These are phyloP conservation scores for Lactarius psammicola DNA, from an alignment of 768 basidiomycete genomes.

Conservation along the genomic window DNA sequence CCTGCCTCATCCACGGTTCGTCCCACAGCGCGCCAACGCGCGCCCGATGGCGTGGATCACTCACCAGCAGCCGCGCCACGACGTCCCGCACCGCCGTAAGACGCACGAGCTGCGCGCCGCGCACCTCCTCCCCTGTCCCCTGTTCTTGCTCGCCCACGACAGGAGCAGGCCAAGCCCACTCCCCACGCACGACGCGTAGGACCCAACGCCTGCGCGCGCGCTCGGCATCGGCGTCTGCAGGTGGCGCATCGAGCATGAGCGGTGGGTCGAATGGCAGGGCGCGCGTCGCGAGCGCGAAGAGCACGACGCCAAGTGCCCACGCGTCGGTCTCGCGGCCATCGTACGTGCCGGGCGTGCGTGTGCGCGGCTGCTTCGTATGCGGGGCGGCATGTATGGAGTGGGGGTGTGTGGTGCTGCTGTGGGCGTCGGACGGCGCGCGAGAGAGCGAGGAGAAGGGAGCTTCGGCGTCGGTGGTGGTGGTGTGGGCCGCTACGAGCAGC, in stretches of 20 bases:
- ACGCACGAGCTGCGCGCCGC: conserved; percentile 35
- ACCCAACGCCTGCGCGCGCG: background rate
- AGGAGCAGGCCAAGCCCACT: background rate
- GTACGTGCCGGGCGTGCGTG: conserved; percentile 50
- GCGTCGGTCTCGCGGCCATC: conserved; percentile 84
- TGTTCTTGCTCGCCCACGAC: conserved; percentile 3
- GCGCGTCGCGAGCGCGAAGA: no score
- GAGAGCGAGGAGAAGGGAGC: conserved; percentile 28
- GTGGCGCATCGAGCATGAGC: conserved; percentile 20
- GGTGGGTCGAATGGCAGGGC: background rate
- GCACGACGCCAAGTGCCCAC: conserved; percentile 79
- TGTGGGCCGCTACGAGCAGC: conserved; percentile 47
- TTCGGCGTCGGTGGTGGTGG: conserved; percentile 18
- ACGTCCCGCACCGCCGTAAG: conserved; percentile 23
- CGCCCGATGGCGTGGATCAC: no score
- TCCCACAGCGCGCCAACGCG: no score
- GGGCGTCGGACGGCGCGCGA: conserved; percentile 24
- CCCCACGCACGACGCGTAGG: background rate
- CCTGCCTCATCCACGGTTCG: background rate
- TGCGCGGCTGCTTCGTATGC: conserved; percentile 40
- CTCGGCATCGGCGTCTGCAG: no score
- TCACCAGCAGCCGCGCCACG: no score
- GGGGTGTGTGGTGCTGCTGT: background rate
- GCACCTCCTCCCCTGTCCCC: no score
- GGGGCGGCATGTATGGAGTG: no score